These are phyloP conservation scores for Cladophialophora exuberans DNA, from an alignment of 2,329 filamentous ascomycete genomes.

Conservation along the genomic window DNA sequence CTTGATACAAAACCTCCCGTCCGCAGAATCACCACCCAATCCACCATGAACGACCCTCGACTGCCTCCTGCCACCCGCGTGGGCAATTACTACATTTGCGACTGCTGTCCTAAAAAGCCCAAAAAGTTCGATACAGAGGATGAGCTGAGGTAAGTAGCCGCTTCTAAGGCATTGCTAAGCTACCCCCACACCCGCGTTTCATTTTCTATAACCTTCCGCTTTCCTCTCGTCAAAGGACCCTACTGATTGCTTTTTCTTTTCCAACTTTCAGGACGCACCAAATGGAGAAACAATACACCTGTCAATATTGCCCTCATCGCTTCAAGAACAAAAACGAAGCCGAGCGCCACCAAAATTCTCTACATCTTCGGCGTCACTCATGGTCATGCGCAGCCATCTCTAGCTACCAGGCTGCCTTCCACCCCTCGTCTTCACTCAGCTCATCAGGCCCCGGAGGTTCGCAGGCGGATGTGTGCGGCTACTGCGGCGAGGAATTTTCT, in stretches of 20 bases:
- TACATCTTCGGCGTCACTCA: slow-evolving; percentile 88
- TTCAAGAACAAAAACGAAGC: slow-evolving; percentile 99
- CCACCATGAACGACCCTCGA: slow-evolving; percentile 40
- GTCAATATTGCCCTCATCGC: slow-evolving; percentile 86
- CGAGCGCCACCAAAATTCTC: slow-evolving; percentile 91
- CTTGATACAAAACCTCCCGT: slow-evolving; percentile 34
- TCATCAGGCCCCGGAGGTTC: slow-evolving; percentile 40
- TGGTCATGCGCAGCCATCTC: slow-evolving; percentile 92
- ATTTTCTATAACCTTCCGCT: too few species aligned
- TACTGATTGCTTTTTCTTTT: neutral
- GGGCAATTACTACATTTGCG: slow-evolving; percentile 72
- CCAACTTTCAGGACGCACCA: slow-evolving; percentile 70
- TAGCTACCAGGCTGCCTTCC: slow-evolving; percentile 80
- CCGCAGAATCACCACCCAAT: slow-evolving; percentile 54
- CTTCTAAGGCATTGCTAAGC: neutral
- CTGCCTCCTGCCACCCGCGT: slow-evolving; percentile 48
- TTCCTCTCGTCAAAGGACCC: neutral
- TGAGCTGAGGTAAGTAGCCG: slow-evolving; percentile 72
- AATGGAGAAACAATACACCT: slow-evolving; percentile 95
- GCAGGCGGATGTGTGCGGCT: slow-evolving; percentile 78
- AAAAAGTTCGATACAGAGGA: slow-evolving; percentile 89
- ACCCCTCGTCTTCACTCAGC: slow-evolving; percentile 65
- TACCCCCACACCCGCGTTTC: neutral
- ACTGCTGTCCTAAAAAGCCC: slow-evolving; percentile 95
- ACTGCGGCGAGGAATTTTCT: slow-evolving; percentile 90